Evolutionary conservation across 768 basidiomycete species (phyloP).

Genomic region (Termitomyces sp.): DNA sequence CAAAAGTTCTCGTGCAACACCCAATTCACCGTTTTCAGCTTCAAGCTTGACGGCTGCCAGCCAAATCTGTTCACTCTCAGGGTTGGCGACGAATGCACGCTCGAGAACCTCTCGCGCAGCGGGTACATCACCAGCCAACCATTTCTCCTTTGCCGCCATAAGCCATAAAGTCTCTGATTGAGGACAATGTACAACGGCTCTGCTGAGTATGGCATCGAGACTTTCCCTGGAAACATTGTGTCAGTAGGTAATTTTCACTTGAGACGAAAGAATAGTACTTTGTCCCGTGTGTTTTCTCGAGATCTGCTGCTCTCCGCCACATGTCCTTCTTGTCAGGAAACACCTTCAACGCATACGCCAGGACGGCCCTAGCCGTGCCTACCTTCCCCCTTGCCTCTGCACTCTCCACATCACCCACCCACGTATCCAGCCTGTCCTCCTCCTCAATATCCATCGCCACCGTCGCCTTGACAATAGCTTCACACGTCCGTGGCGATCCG

Average conservation of each 20-base stretch:
- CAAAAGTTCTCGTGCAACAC: conserved; percentile 80
- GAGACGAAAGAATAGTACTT: conserved; percentile 34
- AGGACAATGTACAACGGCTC: conserved; percentile 87
- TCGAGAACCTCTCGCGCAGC: conserved; percentile 89
- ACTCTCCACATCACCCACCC: conserved; percentile 87
- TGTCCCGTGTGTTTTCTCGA: conserved; percentile 89
- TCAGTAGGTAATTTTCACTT: background rate
- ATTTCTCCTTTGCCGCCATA: conserved; percentile 98
- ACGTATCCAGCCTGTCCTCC: conserved; percentile 85
- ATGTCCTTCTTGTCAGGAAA: conserved; percentile 82
- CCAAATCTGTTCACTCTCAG: conserved; percentile 97
- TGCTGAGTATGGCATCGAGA: conserved; percentile 72
- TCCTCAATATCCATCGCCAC: conserved; percentile 93
- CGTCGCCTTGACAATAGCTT: conserved; percentile 94
- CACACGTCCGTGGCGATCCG: conserved; percentile 79
- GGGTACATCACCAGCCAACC: conserved; percentile 82
- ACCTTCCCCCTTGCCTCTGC: conserved; percentile 70
- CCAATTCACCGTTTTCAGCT: conserved; percentile 89
- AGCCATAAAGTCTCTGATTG: conserved; percentile 97
- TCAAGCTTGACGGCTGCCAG: conserved; percentile 95
- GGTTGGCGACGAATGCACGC: conserved; percentile 88
- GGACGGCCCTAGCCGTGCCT: conserved; percentile 79
- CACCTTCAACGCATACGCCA: conserved; percentile 87
- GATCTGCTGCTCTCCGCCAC: conserved; percentile 88
- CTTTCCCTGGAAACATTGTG: conserved; percentile 45